Base-by-base conservation (phyloP, 805 yeast genomes). In the Starmerella geochares region DNA sequence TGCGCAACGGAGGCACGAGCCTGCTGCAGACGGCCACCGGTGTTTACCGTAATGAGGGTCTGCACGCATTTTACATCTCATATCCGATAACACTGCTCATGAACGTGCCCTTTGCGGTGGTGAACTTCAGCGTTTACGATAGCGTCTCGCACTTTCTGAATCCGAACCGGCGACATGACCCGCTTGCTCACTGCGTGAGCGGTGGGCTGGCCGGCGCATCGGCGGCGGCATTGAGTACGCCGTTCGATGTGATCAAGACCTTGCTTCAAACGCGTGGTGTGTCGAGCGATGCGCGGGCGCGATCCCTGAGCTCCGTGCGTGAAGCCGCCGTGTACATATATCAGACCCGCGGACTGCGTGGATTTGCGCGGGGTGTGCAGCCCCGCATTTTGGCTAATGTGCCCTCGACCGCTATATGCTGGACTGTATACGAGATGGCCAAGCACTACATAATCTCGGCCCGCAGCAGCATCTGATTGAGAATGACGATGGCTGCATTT, bases 341-440 rank as follows among this genome's bases (percentile, higher is more conserved):
- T 60, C 50, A 50, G 24, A 62, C 60, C 8, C 58, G 62, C 36
- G 74, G 74, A 24, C 42, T 79, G 55, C 56, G 59, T 17, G 92
- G 94, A 0, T 92, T 92, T 65, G 63, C 75, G 60, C 75, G 94
- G 58, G 98, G 98, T 17, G 72, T 86, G 61, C 79, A 81, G 61
- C 96, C 98, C 41, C 79, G 98, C 67, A 80, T 92, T 49, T 80
- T 90, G 28, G 83, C 92, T 57, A 87, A 87, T 66, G 87, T 90
- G 64, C 98, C 98, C 20, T 80, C 94, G 41, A 90, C 97, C 8
- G 97, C 97, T 19, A 87, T 90, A 54, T 81, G 94, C 56, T 90
- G 97, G 97, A 90, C 97, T 1, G 86, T 95, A 24, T 90, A 90
- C 67, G 98, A 90, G 66, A 85, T 88, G 90, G 96, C 96, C 39